Base-by-base conservation (phyloP, 495 filamentous ascomycete species). In the Lophiostoma macrostomum region DNA sequence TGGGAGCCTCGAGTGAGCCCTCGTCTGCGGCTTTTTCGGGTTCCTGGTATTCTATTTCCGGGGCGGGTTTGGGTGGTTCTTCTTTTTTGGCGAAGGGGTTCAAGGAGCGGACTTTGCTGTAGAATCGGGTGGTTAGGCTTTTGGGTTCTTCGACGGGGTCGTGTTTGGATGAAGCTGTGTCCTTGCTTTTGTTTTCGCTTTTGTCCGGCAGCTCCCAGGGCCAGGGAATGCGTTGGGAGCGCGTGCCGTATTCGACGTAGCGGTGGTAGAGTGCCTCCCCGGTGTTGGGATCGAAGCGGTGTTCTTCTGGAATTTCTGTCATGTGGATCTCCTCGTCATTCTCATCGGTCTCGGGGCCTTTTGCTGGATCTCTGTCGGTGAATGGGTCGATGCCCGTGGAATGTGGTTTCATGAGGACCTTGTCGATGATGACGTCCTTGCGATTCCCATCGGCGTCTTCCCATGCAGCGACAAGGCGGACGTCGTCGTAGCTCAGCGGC, bases 391-490 rank as follows among this genome's bases (percentile, higher is more conserved):
- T 25, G 16, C 39, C 39, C 8, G 6, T 27, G 4, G 39, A 27
- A 6, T 37, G 20, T 5, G n/a, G n/a, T 37, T 86, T 77, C 58
- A 95, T 78, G 59, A 95, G 76, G 30, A 87, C 80, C 69, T 95
- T 32, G 31, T 58, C 55, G 23, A 58, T 36, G 20, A 58, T 32
- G 23, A 58, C 48, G 18, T 58, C 54, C 22, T 47, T n/a, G 11
- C 24, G 16, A 19, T 68, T 57, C 53, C 81, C 80, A 10, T 31
- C 57, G 11, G 35, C 39, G n/a, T 39, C 14, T 1, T 18, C 19
- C 18, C 20, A 18, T 7, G 20, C 30, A 22, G 41, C 22, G 27
- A 60, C 50, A 30, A 60, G 56, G n/a, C 43, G 49, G 28, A 60
- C 27, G 28, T 60, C 49, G 19, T 36, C 14, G 31, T 47, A 12